Conservation (phyloP, 129 eudicot genomes). For the Tagetes erecta region DNA sequence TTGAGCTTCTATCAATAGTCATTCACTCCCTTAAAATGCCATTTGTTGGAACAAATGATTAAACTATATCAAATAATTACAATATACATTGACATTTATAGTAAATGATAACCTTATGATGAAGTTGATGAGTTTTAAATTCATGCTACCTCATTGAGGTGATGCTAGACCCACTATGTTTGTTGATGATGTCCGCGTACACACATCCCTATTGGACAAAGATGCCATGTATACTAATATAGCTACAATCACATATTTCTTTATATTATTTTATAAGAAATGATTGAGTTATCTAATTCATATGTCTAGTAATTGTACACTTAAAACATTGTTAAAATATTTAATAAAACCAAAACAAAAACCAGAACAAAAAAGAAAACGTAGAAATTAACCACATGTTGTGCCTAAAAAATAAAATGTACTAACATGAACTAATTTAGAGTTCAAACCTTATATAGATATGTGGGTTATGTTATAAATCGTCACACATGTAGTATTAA, state of each 20-base stretch:
- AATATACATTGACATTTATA: background rate
- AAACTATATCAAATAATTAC: background rate
- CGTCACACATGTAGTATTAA: background rate
- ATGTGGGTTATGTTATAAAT: background rate
- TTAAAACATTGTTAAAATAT: background rate
- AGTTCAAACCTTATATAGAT: background rate
- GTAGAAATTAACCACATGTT: background rate
- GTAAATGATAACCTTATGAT: constrained; percentile 40
- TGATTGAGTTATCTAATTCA: background rate
- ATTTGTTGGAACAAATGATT: background rate
- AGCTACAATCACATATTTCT: constrained; percentile 18
- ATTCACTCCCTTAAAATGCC: background rate
- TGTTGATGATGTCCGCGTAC: constrained; percentile 54
- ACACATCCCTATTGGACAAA: constrained; percentile 17
- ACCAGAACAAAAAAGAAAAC: too few relatives aligned
- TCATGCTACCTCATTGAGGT: constrained; percentile 49
- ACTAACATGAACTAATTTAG: background rate
- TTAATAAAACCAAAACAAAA: background rate
- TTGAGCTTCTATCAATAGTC: background rate
- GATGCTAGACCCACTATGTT: constrained; percentile 65
- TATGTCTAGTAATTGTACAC: background rate
- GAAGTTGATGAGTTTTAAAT: constrained; percentile 35
- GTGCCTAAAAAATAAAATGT: background rate
- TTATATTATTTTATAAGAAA: constrained; percentile 6
- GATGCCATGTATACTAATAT: constrained; percentile 34